Evolutionary conservation across 345 rosid genomes (phyloP).

Genomic region (Ricinus communis): DNA sequence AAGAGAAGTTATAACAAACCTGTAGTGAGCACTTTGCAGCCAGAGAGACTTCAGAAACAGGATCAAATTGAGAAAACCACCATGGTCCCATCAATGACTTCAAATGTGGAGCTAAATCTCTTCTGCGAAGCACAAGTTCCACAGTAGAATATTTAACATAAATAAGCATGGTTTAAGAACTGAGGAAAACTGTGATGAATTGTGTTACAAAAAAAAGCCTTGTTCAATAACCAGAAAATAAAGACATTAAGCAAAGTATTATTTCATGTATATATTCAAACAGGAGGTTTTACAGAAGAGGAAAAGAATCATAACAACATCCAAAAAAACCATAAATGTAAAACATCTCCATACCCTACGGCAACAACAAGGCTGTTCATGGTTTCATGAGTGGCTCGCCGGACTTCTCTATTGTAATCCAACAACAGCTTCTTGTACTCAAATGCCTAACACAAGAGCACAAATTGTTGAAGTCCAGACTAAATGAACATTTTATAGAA

Average conservation of each 20-base stretch:
- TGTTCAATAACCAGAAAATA: neutral
- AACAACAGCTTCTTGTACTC: conserved; percentile 84
- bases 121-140: conserved; percentile 43
- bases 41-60: conserved; percentile 78
- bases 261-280: conserved; percentile 14
- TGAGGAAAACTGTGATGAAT: neutral
- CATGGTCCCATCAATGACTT: conserved; percentile 95
- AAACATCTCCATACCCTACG: conserved; percentile 61
- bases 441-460: conserved; percentile 51
- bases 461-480: conserved; percentile 1
- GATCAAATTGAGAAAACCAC: conserved; percentile 98
- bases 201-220: neutral
- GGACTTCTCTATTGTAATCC: conserved; percentile 94
- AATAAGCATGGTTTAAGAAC: neutral
- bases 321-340: neutral
- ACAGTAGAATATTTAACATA: conserved; percentile 14
- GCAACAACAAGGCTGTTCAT: conserved; percentile 72
- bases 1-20: conserved; percentile 41
- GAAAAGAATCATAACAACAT: conserved; percentile 1
- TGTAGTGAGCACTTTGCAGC: conserved; percentile 85
- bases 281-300: conserved; percentile 13
- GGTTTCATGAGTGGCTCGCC: conserved; percentile 83
- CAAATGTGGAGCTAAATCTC: conserved; percentile 89
- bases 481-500: neutral
- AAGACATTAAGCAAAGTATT: conserved; percentile 1